Percentiles rank a stretch among this genome's conserved stretches.
Conservation (phyloP, 2,329 filamentous ascomycete genomes). For the Calonectria hongkongensis region DNA sequence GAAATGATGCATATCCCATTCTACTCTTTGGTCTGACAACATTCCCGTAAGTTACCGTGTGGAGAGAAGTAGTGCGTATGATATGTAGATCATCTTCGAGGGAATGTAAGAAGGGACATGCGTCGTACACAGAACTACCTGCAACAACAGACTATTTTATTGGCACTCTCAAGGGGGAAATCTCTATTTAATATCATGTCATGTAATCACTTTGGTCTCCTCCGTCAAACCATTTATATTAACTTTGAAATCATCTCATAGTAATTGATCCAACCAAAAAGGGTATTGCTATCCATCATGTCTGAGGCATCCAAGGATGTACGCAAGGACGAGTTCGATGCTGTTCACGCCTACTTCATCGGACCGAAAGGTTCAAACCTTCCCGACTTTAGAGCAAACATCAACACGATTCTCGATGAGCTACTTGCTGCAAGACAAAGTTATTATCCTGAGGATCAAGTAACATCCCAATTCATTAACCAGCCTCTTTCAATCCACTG, state of each 20-base stretch:
- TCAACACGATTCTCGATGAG: constrained; percentile 62
- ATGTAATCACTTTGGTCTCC: neutral
- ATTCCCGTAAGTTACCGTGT: neutral
- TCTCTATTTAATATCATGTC: neutral
- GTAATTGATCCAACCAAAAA: neutral
- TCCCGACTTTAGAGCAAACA: constrained; percentile 61
- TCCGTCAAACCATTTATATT: neutral
- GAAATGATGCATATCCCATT: neutral
- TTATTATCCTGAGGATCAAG: constrained; percentile 62
- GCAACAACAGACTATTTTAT: neutral
- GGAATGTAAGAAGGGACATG: neutral
- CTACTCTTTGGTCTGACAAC: neutral
- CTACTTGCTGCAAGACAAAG: constrained; percentile 57
- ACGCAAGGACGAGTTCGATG: constrained; percentile 48
- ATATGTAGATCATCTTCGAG: neutral
- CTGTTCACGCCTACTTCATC: constrained; percentile 63
- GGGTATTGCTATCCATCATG: neutral
- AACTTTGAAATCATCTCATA: neutral
- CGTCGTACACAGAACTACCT: neutral
- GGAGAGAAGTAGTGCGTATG: neutral
- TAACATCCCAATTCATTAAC: constrained; percentile 35
- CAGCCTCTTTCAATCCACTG: constrained; percentile 31
- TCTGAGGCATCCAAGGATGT: neutral
- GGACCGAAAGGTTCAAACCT: constrained; percentile 65
- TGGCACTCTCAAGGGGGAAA: neutral